A percentile compares a stretch with the other conserved stretches of the same genome.
Evolutionary conservation across 1,284 basidiomycete species (phyloP).

Genomic region (Polyporus tsugae): DNA sequence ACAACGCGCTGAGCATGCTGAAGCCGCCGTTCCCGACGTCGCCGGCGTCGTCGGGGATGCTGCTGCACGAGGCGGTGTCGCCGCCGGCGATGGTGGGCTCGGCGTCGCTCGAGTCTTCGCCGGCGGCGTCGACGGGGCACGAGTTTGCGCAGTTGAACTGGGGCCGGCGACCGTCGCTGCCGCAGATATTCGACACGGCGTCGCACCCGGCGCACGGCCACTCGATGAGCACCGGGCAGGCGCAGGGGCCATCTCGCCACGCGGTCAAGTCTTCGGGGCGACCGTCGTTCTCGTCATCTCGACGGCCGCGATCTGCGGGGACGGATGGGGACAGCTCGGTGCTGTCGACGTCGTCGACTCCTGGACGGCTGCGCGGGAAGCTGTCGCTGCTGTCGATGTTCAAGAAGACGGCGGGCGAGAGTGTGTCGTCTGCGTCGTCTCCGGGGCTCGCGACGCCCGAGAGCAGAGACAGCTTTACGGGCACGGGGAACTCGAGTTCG

Average conservation of each 20-base stretch:
- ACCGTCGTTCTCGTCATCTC: conserved; percentile 43
- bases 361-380: conserved; percentile 39
- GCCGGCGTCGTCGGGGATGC: conserved; percentile 21
- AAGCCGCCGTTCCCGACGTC: conserved; percentile 47
- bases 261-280: conserved; percentile 41
- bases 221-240: conserved; percentile 9
- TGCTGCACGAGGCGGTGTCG: conserved; percentile 31
- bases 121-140: conserved; percentile 18
- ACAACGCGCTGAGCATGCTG: conserved; percentile 66
- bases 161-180: conserved; percentile 47
- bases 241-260: conserved; percentile 47
- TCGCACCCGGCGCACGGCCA: conserved; percentile 33
- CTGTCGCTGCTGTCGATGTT: conserved; percentile 61
- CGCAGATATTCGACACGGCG: conserved; percentile 46
- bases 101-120: conserved; percentile 39
- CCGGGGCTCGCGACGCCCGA: conserved; percentile 30
- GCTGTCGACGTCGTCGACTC: conserved; percentile 17
- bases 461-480: conserved; percentile 32
- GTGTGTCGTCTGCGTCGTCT: conserved; percentile 12
- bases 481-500: conserved; percentile 31
- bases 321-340: conserved; percentile 53
- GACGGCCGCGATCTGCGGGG: conserved; percentile 65
- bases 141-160: conserved; percentile 28
- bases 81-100: conserved; percentile 24
- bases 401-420: conserved; percentile 57